Evolutionary conservation across 257 asterid genomes (phyloP), one percentile per base, ranked within the genome.

Genomic region (Primulina huaijiensis): DNA sequence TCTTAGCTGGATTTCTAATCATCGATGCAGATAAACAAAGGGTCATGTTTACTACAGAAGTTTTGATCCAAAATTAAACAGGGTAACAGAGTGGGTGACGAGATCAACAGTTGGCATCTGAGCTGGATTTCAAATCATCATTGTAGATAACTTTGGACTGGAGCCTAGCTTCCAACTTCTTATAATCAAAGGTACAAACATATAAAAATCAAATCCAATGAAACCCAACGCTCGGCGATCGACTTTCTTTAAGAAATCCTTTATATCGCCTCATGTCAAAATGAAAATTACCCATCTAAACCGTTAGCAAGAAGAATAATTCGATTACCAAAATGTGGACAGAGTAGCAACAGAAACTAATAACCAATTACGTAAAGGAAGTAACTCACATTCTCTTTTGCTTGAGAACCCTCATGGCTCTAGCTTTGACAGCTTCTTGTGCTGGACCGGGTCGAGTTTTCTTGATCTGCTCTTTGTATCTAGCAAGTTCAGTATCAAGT

Each of bases 371-470:
- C 65, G 66, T 43, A 33, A 20, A 59, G 11, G 23, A 34, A 3
- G 68, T 33, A 62, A 74, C 96, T 77, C 77, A 93, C 99, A 90
- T 90, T 75, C 82, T 86, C 78, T 88, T 93, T 73, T 93, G 99
- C 89, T 90, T 93, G 67, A 93, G 95, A 81, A 93, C 83, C 84
- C 97, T 86, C 99, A 87, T 93, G 38, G 99, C 99, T 77, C 97
- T 89, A 79, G 96, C 95, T 82, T 93, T 93, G 50, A 93, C 88
- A 11, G 96, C 99, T 77, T 93, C 99, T 71, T 87, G 97, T 9
- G 97, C 97, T 61, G 99, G 99, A 67, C 99, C 99, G 25, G 96
- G 99, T 40, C 99, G 83, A 58, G 92, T 93, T 82, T 85, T 93
- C 86, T 90, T 90, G 55, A 90, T 80, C 87, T 93, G 99, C 72